These are phyloP conservation scores for Heterobasidion occidentale DNA, from an alignment of 1,284 basidiomycete species.

Conservation along the genomic window DNA sequence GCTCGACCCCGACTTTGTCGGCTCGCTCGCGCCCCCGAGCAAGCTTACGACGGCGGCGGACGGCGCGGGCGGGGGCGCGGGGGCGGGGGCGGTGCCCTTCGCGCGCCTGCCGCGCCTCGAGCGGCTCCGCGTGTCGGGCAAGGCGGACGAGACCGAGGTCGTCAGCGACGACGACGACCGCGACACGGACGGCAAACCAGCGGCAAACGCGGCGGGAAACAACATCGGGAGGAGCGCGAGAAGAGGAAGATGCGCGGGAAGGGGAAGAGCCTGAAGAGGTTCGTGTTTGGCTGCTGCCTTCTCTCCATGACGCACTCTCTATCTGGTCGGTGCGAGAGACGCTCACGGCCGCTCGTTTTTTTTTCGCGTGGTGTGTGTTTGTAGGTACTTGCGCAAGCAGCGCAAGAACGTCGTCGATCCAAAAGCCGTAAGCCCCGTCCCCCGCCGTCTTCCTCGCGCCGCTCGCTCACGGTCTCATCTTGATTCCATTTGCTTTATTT, in stretches of 20 bases:
- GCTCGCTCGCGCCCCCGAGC: conserved; percentile 56
- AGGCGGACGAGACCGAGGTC: conserved; percentile 63
- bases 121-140: conserved; percentile 61
- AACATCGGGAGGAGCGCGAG: conserved; percentile 47
- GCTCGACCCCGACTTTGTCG: conserved; percentile 81
- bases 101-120: conserved; percentile 69
- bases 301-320: background rate
- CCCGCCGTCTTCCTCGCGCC: background rate
- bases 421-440: conserved; percentile 52
- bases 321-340: background rate
- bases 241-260: conserved; percentile 82
- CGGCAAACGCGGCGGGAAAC: too few species aligned
- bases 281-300: conserved; percentile 8
- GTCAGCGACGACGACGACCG: conserved; percentile 17
- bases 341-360: background rate
- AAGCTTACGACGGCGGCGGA: conserved; percentile 39
- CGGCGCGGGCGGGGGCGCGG: background rate
- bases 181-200: background rate
- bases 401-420: conserved; percentile 92
- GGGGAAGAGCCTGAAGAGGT: conserved; percentile 78
- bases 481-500: too few species aligned
- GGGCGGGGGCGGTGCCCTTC: conserved; percentile 44
- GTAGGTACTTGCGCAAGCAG: conserved; percentile 75
- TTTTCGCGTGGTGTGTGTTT: too few species aligned
- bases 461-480: background rate